Percentiles rank a stretch among this genome's conserved stretches.
Conservation (phyloP, 2,329 filamentous ascomycete species). For the Drechslerella dactyloides region DNA sequence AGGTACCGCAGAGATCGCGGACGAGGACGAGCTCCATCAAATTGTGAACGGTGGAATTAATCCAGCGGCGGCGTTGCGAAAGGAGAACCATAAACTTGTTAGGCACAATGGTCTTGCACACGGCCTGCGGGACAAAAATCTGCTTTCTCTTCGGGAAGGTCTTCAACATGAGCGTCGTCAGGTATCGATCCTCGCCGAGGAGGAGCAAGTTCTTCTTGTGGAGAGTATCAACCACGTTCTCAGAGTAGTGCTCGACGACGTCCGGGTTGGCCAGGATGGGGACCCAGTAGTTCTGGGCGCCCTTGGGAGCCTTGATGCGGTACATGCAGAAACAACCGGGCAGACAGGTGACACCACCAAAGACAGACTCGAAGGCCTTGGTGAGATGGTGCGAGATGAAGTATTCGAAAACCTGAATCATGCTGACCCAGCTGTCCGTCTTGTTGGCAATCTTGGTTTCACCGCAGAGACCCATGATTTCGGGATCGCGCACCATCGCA, state of each 20-base stretch:
- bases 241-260: conserved; percentile 98
- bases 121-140: conserved; percentile 95
- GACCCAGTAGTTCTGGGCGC: conserved; percentile 98
- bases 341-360: conserved; percentile 97
- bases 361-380: conserved; percentile 97
- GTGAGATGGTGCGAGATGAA: conserved; percentile 97
- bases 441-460: conserved; percentile 99
- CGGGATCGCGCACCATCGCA: conserved; percentile 98
- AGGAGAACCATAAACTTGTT: conserved; percentile 90
- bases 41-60: conserved; percentile 99
- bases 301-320: conserved; percentile 98
- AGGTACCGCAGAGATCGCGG: conserved; percentile 93
- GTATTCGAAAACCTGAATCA: conserved; percentile 99
- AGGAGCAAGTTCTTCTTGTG: conserved; percentile 96
- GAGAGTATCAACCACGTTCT: conserved; percentile 97
- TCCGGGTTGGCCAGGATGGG: conserved; percentile 98
- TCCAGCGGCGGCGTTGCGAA: conserved; percentile 95
- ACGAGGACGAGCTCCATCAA: conserved; percentile 97
- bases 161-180: conserved; percentile 96
- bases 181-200: conserved; percentile 90
- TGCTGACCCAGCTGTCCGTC: conserved; percentile 88
- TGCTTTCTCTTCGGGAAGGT: conserved; percentile 99
- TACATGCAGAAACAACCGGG: conserved; percentile 99
- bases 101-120: conserved; percentile 97
- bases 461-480: conserved; percentile 98